A percentile compares a stretch with the other conserved stretches of the same genome.
Evolutionary conservation across 2,329 filamentous ascomycete genomes (phyloP).

Genomic region (Blastomyces gilchristii): DNA sequence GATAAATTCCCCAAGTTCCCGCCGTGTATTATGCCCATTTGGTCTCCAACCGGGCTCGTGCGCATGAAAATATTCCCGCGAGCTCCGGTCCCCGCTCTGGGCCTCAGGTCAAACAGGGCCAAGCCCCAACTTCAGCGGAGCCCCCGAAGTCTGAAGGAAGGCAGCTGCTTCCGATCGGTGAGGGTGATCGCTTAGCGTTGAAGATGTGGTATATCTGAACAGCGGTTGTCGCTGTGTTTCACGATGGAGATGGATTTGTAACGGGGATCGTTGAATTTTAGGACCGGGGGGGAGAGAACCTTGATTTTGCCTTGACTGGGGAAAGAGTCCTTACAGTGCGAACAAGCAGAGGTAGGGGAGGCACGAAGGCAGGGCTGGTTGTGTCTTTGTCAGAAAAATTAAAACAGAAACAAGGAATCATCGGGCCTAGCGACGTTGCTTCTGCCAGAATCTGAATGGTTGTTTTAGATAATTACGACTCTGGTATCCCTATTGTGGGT

Average conservation of each 20-base stretch:
- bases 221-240: background rate
- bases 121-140: slow-evolving; percentile 21
- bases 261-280: background rate
- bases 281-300: background rate
- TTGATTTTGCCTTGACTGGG: background rate
- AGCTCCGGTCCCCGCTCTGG: slow-evolving; percentile 34
- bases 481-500: background rate
- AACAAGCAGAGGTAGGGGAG: background rate
- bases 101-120: slow-evolving; percentile 26
- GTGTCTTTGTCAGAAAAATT: background rate
- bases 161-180: slow-evolving; percentile 27
- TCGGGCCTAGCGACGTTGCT: background rate
- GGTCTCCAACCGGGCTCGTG: slow-evolving; percentile 66
- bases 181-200: slow-evolving; percentile 24
- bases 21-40: slow-evolving; percentile 95
- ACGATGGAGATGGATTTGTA: background rate
- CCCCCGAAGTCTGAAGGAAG: slow-evolving; percentile 23
- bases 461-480: background rate
- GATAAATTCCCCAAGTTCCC: slow-evolving; percentile 41
- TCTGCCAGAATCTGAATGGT: background rate
- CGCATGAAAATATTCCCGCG: slow-evolving; percentile 53
- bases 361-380: background rate
- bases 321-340: background rate
- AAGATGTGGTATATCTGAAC: slow-evolving; percentile 35
- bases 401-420: too few species aligned